Percentiles rank a stretch among this genome's conserved stretches.
These are phyloP conservation scores for Macrophomina tecta DNA, from an alignment of 2,329 filamentous ascomycete genomes.

Conservation along the genomic window DNA sequence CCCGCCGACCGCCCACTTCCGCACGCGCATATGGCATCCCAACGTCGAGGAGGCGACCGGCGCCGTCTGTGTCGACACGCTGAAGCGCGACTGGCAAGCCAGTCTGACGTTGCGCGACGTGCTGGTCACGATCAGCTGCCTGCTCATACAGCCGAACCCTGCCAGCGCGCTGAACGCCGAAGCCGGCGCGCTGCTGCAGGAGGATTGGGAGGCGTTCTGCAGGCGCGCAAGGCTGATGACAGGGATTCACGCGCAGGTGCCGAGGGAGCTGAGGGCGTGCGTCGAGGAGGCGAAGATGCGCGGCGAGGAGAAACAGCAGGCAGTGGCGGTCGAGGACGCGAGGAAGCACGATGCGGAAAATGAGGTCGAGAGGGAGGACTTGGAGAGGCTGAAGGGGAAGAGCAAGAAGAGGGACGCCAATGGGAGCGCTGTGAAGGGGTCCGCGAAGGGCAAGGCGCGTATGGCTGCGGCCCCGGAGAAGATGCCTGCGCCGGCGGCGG, in stretches of 20 bases:
- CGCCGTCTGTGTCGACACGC: constrained; percentile 67
- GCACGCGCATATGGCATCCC: constrained; percentile 68
- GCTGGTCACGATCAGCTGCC: constrained; percentile 63
- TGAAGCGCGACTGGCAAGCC: constrained; percentile 68
- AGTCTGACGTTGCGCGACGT: constrained; percentile 65
- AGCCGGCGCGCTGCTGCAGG: constrained; percentile 64
- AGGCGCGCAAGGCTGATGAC: constrained; percentile 66
- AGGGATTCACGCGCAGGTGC: constrained; percentile 64
- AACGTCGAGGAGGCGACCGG: constrained; percentile 69
- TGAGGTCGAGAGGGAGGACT: constrained; percentile 30
- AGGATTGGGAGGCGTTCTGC: constrained; percentile 64
- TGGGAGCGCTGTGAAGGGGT: constrained; percentile 32
- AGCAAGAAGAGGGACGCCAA: constrained; percentile 37
- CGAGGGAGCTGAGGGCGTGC: constrained; percentile 49
- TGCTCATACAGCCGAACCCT: constrained; percentile 68
- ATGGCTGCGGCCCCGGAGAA: constrained; percentile 19
- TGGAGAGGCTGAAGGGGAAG: constrained; percentile 29
- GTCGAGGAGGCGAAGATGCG: constrained; percentile 61
- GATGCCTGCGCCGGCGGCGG: constrained; percentile 24
- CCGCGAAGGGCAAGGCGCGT: constrained; percentile 32
- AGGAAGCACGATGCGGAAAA: constrained; percentile 33
- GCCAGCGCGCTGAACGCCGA: constrained; percentile 68
- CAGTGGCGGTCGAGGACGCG: constrained; percentile 19
- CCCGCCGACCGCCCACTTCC: constrained; percentile 64
- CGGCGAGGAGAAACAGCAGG: constrained; percentile 47